Evolutionary conservation across 208 protist genomes (phyloP).

Genomic region (Leishmania lainsoni): DNA sequence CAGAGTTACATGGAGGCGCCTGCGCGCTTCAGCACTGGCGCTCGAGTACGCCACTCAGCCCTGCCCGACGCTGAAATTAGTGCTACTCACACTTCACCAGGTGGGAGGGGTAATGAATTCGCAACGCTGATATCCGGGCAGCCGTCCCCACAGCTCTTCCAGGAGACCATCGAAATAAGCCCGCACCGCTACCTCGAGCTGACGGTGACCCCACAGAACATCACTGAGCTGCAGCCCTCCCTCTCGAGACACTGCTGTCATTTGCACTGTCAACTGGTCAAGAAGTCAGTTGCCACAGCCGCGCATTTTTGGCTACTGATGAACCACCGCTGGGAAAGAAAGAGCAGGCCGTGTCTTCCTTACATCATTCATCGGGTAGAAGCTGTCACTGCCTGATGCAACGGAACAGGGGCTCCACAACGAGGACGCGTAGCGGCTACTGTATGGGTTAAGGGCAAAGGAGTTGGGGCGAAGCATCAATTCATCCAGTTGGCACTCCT

Average conservation of each 20-base stretch:
- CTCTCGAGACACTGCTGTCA: neutral
- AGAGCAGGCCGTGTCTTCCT: neutral
- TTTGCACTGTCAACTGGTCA: neutral
- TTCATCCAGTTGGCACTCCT: conserved; percentile 21
- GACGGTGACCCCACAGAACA: conserved; percentile 6
- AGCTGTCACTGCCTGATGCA: neutral
- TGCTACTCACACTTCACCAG: neutral
- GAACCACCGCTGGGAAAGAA: neutral
- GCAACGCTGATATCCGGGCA: neutral
- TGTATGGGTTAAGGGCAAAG: neutral
- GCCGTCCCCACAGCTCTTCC: conserved; percentile 9
- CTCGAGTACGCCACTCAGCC: neutral
- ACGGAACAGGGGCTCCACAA: neutral
- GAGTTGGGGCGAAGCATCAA: conserved; percentile 12
- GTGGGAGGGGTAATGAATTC: neutral
- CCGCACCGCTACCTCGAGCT: conserved; percentile 23
- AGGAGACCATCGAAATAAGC: conserved; percentile 29
- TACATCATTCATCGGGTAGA: neutral
- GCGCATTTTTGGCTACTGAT: neutral
- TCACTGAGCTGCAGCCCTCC: conserved; percentile 4
- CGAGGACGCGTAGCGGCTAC: neutral
- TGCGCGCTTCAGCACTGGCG: neutral
- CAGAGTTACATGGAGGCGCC: neutral
- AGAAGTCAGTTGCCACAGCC: neutral
- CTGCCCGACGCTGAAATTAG: conserved; percentile 1